phyloP scores from a whole-genome alignment of 257 asterid genomes.

The Plantago elongata region DNA sequence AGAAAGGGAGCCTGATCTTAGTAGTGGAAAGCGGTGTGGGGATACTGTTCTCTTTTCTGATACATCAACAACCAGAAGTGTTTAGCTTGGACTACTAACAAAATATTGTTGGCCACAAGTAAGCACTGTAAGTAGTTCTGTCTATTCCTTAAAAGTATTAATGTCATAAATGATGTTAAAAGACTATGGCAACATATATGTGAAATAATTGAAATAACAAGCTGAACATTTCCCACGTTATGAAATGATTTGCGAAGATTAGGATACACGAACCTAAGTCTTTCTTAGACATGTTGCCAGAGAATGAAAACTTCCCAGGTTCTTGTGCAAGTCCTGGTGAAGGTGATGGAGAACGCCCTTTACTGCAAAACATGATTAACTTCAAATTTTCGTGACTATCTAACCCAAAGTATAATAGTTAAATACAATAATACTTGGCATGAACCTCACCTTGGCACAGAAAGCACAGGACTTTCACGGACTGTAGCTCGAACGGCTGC shows the following conservation, averaged over 20 bases:
- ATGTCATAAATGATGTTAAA: no score
- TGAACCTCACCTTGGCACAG: slow-evolving; percentile 43
- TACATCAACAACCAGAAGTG: slow-evolving; percentile 16
- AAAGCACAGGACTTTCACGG: slow-evolving; percentile 54
- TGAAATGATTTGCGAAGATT: slow-evolving; percentile 7
- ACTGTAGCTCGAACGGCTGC: slow-evolving; percentile 73
- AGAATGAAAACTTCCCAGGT: slow-evolving; percentile 50
- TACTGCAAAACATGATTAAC: slow-evolving; percentile 32
- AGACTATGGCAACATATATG: no score
- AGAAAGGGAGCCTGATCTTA: slow-evolving; percentile 69
- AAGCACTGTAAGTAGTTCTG: no score
- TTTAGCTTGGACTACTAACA: no score
- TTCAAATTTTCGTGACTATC: slow-evolving; percentile 17
- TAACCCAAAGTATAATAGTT: slow-evolving; percentile 3
- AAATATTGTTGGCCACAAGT: no score
- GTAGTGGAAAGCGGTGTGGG: slow-evolving; percentile 78
- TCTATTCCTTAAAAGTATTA: no score
- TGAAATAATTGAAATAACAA: no score
- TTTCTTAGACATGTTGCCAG: slow-evolving; percentile 39
- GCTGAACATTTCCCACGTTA: neutral
- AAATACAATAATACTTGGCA: slow-evolving; percentile 1
- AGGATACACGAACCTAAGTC: slow-evolving; percentile 50
- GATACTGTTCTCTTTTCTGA: slow-evolving; percentile 72
- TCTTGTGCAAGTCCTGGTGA: slow-evolving; percentile 44
- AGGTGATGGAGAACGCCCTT: slow-evolving; percentile 47